Evolutionary conservation across 345 rosid species (phyloP), one percentile per base, ranked within the genome.

Genomic region (Eucalyptus pauciflora): DNA sequence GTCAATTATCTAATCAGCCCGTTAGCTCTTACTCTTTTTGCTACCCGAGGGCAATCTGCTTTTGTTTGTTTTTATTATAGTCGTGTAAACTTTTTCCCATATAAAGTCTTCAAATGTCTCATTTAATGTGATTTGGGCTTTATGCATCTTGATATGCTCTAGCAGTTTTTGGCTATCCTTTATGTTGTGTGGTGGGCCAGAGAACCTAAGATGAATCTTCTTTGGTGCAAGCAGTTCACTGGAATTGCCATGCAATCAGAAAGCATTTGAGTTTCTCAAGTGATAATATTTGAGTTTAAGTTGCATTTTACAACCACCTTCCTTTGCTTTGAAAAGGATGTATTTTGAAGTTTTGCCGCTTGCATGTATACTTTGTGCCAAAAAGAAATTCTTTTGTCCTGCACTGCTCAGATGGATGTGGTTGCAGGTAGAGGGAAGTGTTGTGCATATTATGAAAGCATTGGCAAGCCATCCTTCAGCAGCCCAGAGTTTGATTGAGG

Each of bases 391-490:
- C 50, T 92, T 50, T 86, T 33, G 67, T 31, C 25, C 62, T 15
- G 60, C 86, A 50, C 76, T 86, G 48, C 87, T 89, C 41, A 79
- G 88, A 17, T 48, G 29, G 33, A 29, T 80, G 60, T 88, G 90
- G 87, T 88, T 94, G 90, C 93, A 98, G 99, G 96, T 98, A 87
- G 99, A 98, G 91, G 99, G 97, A 92, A 94, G 99, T 90, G 93
- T 97, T 25, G 99, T 98, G 85, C 99, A 98, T 93, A 95, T 96
- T 71, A 98, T 98, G 99, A 98, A 98, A 94, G 99, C 99, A 54
- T 92, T 98, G 94, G 97, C 98, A 87, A 95, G 92, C 93, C 96
- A 95, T 94, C 97, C 97, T 90, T 95, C 96, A 86, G 99, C 99
- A 87, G 99, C 98, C 86, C 97, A 97, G 95, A 96, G 99, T 94